These are phyloP conservation scores for Mentha longifolia DNA, from an alignment of 257 asterid species.

Conservation along the genomic window DNA sequence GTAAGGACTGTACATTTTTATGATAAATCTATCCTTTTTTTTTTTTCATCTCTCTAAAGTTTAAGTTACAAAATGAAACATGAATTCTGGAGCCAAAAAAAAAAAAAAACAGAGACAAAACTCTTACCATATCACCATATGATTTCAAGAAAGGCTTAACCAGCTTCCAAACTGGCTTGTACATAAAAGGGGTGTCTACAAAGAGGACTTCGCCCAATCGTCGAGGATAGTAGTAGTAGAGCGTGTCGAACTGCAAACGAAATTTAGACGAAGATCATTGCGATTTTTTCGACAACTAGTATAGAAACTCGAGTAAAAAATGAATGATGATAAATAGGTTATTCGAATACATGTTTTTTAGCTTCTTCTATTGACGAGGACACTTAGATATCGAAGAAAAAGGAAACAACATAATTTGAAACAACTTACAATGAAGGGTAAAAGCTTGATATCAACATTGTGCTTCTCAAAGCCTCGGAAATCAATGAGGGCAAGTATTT, in stretches of 20 bases:
- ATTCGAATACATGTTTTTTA: too few species aligned
- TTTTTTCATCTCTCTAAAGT: not conserved
- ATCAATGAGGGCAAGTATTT: conserved; percentile 68
- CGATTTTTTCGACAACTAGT: not conserved
- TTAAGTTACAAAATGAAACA: not conserved
- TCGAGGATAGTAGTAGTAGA: conserved; percentile 76
- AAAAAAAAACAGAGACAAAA: not conserved
- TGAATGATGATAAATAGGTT: too few species aligned
- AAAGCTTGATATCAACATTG: conserved; percentile 71
- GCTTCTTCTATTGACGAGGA: too few species aligned
- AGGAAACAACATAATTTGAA: not conserved
- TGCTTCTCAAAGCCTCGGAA: conserved; percentile 59
- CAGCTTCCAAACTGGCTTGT: conserved; percentile 79
- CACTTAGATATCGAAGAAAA: too few species aligned
- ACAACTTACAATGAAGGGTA: conserved; percentile 64
- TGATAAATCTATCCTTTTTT: not conserved
- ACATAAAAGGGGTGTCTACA: conserved; percentile 78
- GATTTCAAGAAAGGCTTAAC: conserved; percentile 67
- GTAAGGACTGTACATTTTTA: not conserved
- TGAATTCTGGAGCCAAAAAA: not conserved
- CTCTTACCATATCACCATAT: conserved; percentile 73
- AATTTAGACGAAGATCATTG: not conserved
- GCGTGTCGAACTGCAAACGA: conserved; percentile 65
- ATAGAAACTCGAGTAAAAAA: too few species aligned
- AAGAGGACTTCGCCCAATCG: conserved; percentile 72